A percentile compares a stretch with the other conserved stretches of the same genome.
phyloP scores from a whole-genome alignment of 2,329 filamentous ascomycete genomes.

The Cercospora zeae-maydis region DNA sequence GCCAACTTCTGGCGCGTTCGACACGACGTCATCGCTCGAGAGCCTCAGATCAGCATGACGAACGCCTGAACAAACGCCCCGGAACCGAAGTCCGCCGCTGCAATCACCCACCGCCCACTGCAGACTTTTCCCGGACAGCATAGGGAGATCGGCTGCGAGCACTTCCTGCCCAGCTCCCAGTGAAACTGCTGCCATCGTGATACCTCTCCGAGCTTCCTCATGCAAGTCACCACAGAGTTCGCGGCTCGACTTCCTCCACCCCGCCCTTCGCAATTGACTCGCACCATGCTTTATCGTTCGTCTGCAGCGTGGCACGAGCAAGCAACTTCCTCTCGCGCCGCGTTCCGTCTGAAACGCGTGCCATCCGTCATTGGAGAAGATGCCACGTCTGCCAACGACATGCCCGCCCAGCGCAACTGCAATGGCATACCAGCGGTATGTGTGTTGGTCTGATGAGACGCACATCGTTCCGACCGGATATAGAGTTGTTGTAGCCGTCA shows the following conservation, averaged over 20 bases:
- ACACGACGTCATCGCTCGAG: conserved; percentile 1
- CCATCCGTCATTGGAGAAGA: neutral
- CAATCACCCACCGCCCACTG: neutral
- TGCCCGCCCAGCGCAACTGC: neutral
- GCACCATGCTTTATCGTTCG: neutral
- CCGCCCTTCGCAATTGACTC: neutral
- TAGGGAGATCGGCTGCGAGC: too few relatives aligned
- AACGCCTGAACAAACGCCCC: neutral
- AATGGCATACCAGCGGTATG: neutral
- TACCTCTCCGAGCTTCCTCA: neutral
- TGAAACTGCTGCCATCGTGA: neutral
- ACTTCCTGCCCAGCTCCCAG: too few relatives aligned
- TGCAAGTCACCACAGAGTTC: neutral
- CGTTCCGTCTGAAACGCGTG: neutral
- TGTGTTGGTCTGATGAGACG: neutral
- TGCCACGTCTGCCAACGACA: neutral
- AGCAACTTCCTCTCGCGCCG: neutral
- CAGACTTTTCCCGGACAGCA: neutral
- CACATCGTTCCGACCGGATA: neutral
- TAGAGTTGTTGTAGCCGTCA: neutral
- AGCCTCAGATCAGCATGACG: conserved; percentile 4
- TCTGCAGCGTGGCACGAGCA: neutral
- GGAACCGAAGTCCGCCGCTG: neutral
- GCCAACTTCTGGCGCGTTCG: neutral
- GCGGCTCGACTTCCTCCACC: neutral